Conservation (phyloP, 768 basidiomycete species). For the Cyclocybe aegerita region DNA sequence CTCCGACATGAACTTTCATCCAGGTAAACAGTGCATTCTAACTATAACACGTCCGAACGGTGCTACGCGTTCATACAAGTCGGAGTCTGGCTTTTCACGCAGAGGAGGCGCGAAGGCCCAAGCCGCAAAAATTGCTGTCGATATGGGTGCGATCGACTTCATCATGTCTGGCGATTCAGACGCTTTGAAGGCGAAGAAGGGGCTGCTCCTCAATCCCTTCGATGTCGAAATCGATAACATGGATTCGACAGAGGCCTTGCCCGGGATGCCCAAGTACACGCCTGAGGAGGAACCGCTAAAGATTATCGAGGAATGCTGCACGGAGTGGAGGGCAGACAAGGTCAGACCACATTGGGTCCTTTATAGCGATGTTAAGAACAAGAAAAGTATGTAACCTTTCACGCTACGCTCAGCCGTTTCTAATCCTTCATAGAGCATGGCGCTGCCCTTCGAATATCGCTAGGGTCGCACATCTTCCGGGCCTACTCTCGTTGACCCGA, state of each 20-base stretch:
- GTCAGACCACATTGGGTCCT: conserved; percentile 54
- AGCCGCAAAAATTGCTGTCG: conserved; percentile 53
- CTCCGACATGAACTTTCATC: not conserved
- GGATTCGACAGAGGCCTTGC: conserved; percentile 14
- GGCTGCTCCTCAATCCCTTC: conserved; percentile 31
- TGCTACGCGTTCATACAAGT: conserved; percentile 49
- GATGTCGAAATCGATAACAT: conserved; percentile 20
- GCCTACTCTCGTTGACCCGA: conserved; percentile 52
- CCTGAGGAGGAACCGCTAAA: conserved; percentile 25
- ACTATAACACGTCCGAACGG: conserved; percentile 60
- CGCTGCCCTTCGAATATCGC: conserved; percentile 53
- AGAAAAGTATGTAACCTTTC: conserved; percentile 35
- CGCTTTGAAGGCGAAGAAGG: conserved; percentile 29
- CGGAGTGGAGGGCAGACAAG: conserved; percentile 51
- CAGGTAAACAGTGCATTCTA: conserved; percentile 61
- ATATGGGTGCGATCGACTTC: conserved; percentile 62
- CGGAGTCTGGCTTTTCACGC: conserved; percentile 40
- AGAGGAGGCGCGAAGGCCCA: conserved; percentile 54
- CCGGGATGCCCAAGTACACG: conserved; percentile 10
- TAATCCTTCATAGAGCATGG: conserved; percentile 40
- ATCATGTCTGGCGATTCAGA: conserved; percentile 45
- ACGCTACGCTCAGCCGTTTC: not conserved
- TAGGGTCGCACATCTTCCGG: conserved; percentile 47
- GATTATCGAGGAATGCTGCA: conserved; percentile 54
- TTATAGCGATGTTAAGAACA: conserved; percentile 44